phyloP scores from a whole-genome alignment of 1,139 yeast species.

The Saccharomyces hybrid region DNA sequence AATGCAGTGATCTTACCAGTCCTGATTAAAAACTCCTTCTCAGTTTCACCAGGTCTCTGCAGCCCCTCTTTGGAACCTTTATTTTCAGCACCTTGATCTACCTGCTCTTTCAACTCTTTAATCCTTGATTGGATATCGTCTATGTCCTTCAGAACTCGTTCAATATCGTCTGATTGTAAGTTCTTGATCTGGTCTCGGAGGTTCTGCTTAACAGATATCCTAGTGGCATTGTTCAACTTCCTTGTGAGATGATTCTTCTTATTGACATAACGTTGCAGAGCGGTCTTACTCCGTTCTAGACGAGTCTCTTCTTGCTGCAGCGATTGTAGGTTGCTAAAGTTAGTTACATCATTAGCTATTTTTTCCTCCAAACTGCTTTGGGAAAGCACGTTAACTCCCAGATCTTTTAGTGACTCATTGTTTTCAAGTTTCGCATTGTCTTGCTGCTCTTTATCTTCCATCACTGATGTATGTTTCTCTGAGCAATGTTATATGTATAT shows the following conservation, averaged over 20 bases:
- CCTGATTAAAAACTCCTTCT: conserved; percentile 71
- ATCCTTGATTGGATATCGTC: conserved; percentile 58
- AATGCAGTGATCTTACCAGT: conserved; percentile 95
- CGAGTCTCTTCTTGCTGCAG: conserved; percentile 69
- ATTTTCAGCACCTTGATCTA: conserved; percentile 6
- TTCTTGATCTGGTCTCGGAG: conserved; percentile 49
- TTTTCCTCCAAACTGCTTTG: conserved; percentile 68
- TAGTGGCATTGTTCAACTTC: conserved; percentile 48
- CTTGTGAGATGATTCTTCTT: conserved; percentile 44
- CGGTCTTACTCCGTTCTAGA: conserved; percentile 53
- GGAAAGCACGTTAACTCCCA: conserved; percentile 53
- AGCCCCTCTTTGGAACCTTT: conserved; percentile 21
- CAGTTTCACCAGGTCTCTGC: conserved; percentile 59
- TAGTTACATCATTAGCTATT: conserved; percentile 65
- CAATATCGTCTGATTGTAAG: conserved; percentile 46
- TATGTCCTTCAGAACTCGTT: conserved; percentile 50
- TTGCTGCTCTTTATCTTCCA: background rate
- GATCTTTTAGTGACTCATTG: conserved; percentile 10
- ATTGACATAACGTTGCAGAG: conserved; percentile 38
- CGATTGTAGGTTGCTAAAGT: conserved; percentile 52
- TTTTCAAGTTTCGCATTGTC: background rate
- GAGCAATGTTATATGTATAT: background rate
- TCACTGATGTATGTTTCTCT: background rate
- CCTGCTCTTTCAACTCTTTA: conserved; percentile 23
- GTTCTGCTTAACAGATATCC: conserved; percentile 58